Conservation (phyloP, 2,329 filamentous ascomycete species). For the Xylaria sp. region DNA sequence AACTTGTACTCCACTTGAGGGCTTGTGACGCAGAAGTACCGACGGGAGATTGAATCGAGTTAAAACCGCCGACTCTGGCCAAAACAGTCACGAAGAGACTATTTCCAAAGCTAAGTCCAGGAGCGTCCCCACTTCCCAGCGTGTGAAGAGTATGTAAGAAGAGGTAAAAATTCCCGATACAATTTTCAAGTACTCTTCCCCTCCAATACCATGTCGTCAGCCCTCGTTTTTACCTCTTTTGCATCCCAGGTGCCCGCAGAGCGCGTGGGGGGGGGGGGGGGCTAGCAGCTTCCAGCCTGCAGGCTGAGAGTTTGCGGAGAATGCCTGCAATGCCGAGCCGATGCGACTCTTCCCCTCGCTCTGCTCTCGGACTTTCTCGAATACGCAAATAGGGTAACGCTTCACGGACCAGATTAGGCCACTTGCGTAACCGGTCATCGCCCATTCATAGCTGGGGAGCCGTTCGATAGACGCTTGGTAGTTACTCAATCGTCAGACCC, state of each 20-base stretch:
- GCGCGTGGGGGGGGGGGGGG: too few species aligned
- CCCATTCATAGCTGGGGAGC: neutral
- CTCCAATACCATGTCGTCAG: neutral
- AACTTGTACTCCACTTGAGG: constrained; percentile 26
- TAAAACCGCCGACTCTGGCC: constrained; percentile 40
- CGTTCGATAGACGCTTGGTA: too few species aligned
- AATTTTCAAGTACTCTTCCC: neutral
- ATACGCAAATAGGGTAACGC: constrained; percentile 3
- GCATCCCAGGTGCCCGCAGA: neutral
- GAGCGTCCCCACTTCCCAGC: constrained; percentile 5
- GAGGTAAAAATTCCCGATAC: constrained; percentile 25
- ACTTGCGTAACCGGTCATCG: neutral
- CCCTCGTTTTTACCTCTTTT: neutral
- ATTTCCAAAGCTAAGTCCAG: neutral
- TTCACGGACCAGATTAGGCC: neutral
- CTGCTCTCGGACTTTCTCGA: neutral
- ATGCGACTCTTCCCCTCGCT: neutral
- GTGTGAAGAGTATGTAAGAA: constrained; percentile 7
- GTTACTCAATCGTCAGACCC: constrained; percentile 33
- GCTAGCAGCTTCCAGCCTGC: neutral
- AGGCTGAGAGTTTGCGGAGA: neutral
- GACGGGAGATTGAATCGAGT: constrained; percentile 19
- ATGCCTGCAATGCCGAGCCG: neutral
- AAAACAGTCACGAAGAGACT: neutral
- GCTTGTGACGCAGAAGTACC: neutral